Conservation (phyloP, 768 basidiomycete genomes). For the Tylopilus plumbeoviolaceoides region DNA sequence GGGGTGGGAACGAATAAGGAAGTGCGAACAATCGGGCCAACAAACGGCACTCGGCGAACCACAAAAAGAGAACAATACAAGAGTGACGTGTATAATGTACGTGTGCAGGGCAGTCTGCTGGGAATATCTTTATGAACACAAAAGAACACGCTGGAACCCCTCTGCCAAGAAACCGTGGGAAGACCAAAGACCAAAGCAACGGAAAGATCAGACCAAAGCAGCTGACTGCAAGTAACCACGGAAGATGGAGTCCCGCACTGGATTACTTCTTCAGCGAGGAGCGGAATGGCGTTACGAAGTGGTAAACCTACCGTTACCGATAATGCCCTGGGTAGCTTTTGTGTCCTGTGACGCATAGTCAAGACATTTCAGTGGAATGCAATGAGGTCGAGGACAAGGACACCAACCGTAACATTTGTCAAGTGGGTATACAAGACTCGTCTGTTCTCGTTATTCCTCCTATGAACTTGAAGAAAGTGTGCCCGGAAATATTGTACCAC, state of each 20-base stretch:
- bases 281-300: background rate
- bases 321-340: conserved; percentile 78
- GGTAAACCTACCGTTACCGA: conserved; percentile 62
- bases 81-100: conserved; percentile 3
- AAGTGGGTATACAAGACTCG: conserved; percentile 80
- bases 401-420: conserved; percentile 71
- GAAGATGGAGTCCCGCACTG: conserved; percentile 74
- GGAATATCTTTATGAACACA: conserved; percentile 7
- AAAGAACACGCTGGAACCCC: background rate
- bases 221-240: conserved; percentile 71
- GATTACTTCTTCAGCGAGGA: conserved; percentile 9
- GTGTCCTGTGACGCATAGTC: conserved; percentile 54
- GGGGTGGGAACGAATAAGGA: background rate
- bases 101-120: background rate
- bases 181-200: no score
- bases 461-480: conserved; percentile 78
- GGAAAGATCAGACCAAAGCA: conserved; percentile 52
- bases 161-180: no score
- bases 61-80: conserved; percentile 3
- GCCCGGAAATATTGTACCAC: conserved; percentile 85
- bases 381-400: background rate
- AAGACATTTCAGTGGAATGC: conserved; percentile 3
- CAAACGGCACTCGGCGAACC: background rate
- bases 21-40: conserved; percentile 7
- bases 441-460: conserved; percentile 73